phyloP scores from a whole-genome alignment of 2,329 filamentous ascomycete species.

The Pseudocercospora cruenta region DNA sequence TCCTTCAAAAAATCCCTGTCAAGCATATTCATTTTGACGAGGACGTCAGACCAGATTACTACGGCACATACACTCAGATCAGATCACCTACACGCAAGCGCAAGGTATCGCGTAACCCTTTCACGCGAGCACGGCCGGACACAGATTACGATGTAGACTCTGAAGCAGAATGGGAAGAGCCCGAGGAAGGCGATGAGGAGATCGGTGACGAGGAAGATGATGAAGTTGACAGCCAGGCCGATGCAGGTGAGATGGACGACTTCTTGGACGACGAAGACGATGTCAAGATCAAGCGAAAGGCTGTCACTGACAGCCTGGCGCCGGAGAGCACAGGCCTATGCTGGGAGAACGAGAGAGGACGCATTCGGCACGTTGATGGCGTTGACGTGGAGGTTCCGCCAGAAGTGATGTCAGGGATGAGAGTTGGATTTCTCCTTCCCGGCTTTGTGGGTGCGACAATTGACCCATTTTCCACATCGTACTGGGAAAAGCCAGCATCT shows the following conservation, averaged over 20 bases:
- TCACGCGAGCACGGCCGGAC: slow-evolving; percentile 59
- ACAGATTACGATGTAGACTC: slow-evolving; percentile 84
- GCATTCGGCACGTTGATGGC: slow-evolving; percentile 49
- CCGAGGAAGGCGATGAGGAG: slow-evolving; percentile 69
- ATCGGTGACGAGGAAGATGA: slow-evolving; percentile 67
- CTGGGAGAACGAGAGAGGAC: slow-evolving; percentile 69
- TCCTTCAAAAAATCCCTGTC: slow-evolving; percentile 56
- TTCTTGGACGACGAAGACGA: slow-evolving; percentile 84
- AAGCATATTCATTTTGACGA: slow-evolving; percentile 66
- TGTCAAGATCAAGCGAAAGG: slow-evolving; percentile 65
- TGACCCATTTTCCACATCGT: slow-evolving; percentile 80
- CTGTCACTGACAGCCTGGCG: slow-evolving; percentile 69
- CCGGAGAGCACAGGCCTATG: slow-evolving; percentile 79
- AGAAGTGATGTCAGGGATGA: slow-evolving; percentile 41
- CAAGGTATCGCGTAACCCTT: slow-evolving; percentile 58
- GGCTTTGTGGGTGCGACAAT: slow-evolving; percentile 58
- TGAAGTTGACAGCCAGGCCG: slow-evolving; percentile 70
- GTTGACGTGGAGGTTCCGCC: slow-evolving; percentile 40
- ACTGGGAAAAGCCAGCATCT: slow-evolving; percentile 66
- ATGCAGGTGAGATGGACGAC: slow-evolving; percentile 84
- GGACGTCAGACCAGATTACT: slow-evolving; percentile 69
- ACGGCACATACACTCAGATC: slow-evolving; percentile 70
- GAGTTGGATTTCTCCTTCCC: slow-evolving; percentile 37
- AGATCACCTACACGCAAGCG: slow-evolving; percentile 51
- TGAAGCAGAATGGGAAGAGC: slow-evolving; percentile 81